A percentile compares a stretch with the other conserved stretches of the same genome.
phyloP scores from a whole-genome alignment of 352 stramenopile species.

The Phytophthora aleatoria region DNA sequence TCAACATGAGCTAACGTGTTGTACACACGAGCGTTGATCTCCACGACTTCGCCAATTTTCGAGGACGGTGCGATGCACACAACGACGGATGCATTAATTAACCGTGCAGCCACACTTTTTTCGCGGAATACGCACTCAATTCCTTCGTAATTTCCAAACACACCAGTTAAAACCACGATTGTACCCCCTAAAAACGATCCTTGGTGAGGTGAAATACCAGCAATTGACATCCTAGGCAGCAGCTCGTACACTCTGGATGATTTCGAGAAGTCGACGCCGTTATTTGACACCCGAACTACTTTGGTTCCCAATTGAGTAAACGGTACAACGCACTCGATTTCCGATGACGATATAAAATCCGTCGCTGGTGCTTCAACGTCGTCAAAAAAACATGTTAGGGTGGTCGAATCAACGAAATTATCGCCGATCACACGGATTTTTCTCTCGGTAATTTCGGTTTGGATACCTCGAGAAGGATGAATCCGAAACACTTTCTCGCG shows the following conservation, averaged over 20 bases:
- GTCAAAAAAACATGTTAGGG: conserved; percentile 54
- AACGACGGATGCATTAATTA: conserved; percentile 36
- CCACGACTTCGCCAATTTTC: conserved; percentile 14
- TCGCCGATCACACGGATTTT: conserved; percentile 42
- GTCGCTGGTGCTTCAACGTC: conserved; percentile 23
- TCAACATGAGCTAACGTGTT: conserved; percentile 35
- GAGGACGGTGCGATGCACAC: conserved; percentile 37
- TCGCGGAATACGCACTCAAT: conserved; percentile 54
- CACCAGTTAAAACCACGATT: conserved; percentile 39
- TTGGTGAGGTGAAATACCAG: conserved; percentile 30
- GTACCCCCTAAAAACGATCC: conserved; percentile 47
- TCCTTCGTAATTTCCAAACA: conserved; percentile 38
- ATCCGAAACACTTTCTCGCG: conserved; percentile 39
- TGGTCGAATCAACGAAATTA: conserved; percentile 56
- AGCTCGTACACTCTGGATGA: conserved; percentile 31
- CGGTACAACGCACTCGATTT: conserved; percentile 63
- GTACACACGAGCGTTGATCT: conserved; percentile 31
- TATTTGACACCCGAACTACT: conserved; percentile 56
- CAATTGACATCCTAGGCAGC: conserved; percentile 44
- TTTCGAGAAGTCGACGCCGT: conserved; percentile 54
- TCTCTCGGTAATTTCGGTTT: conserved; percentile 19
- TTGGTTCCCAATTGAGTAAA: conserved; percentile 48
- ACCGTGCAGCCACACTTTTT: conserved; percentile 21
- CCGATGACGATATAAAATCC: conserved; percentile 48
- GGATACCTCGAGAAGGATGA: conserved; percentile 32